Conservation (phyloP, 768 basidiomycete species). For the Rhodotorula sphaerocarpa region DNA sequence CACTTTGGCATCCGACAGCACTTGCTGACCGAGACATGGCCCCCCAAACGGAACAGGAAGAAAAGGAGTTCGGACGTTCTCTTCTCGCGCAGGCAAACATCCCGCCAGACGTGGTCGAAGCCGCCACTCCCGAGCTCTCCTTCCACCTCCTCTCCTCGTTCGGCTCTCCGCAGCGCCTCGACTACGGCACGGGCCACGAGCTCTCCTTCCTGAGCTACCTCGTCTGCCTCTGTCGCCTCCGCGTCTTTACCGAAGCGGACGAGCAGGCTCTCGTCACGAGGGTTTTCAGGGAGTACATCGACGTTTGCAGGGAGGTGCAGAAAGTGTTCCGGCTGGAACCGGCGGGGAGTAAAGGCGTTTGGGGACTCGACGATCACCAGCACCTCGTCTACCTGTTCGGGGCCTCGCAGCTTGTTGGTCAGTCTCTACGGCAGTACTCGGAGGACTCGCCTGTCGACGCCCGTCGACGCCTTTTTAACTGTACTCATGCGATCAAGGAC, state of each 20-base stretch:
- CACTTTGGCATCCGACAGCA: too few species aligned
- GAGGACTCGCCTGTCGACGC: neutral
- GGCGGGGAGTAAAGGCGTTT: conserved; percentile 95
- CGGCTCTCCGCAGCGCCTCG: conserved; percentile 81
- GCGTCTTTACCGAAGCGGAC: conserved; percentile 52
- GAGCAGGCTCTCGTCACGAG: conserved; percentile 59
- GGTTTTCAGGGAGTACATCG: conserved; percentile 72
- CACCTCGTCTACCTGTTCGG: conserved; percentile 84
- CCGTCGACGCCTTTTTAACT: too few species aligned
- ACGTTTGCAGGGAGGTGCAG: conserved; percentile 76
- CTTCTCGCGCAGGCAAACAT: conserved; percentile 49
- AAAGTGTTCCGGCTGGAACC: conserved; percentile 87
- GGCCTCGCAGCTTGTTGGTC: conserved; percentile 64
- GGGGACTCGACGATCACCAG: conserved; percentile 59
- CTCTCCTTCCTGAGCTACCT: conserved; percentile 49
- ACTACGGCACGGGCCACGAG: conserved; percentile 97
- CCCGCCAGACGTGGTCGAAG: conserved; percentile 23
- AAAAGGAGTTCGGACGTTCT: conserved; percentile 44
- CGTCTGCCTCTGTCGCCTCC: conserved; percentile 46
- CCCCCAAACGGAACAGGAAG: neutral
- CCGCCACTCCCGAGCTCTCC: conserved; percentile 55
- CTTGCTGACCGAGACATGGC: neutral
- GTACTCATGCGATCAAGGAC: too few species aligned
- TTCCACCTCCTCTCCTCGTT: conserved; percentile 78
- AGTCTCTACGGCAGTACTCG: conserved; percentile 38